Conservation (phyloP, 2,329 filamentous ascomycete species). For the Xylariaceae sp. region DNA sequence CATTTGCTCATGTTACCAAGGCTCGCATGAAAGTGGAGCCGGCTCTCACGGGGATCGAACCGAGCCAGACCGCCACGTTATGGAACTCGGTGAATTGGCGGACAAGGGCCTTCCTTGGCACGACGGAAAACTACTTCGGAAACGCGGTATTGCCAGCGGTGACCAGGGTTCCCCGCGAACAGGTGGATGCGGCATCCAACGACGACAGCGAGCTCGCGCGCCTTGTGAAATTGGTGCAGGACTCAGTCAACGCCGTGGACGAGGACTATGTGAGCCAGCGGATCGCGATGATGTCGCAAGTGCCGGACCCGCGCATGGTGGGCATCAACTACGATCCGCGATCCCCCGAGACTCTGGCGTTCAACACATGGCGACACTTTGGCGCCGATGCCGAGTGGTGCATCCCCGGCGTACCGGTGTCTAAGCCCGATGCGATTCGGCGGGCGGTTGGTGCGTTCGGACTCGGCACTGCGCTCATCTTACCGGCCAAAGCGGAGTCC, state of each 20-base stretch:
- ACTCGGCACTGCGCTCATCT: conserved; percentile 32
- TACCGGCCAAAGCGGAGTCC: conserved; percentile 28
- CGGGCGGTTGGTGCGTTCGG: conserved; percentile 31
- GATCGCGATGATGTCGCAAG: conserved; percentile 35
- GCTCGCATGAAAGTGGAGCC: conserved; percentile 30
- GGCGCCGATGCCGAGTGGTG: conserved; percentile 38
- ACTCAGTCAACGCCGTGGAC: conserved; percentile 36
- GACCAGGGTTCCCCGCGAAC: conserved; percentile 26
- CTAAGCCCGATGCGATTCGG: conserved; percentile 34
- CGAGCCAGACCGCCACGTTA: conserved; percentile 26
- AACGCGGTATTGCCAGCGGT: conserved; percentile 39
- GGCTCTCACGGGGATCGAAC: conserved; percentile 21
- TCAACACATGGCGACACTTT: conserved; percentile 44
- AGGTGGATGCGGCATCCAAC: conserved; percentile 25
- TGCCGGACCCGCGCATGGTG: conserved; percentile 37
- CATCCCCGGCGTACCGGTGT: conserved; percentile 34
- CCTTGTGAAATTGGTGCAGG: conserved; percentile 31
- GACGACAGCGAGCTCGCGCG: conserved; percentile 27
- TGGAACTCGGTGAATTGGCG: conserved; percentile 42
- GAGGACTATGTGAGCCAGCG: conserved; percentile 37
- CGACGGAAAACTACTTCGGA: conserved; percentile 36
- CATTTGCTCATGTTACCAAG: conserved; percentile 38
- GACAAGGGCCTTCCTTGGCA: conserved; percentile 32
- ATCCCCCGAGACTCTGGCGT: conserved; percentile 36
- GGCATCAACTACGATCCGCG: conserved; percentile 39